phyloP scores from a whole-genome alignment of 768 basidiomycete genomes.

The Tricholoma hemisulphureum region DNA sequence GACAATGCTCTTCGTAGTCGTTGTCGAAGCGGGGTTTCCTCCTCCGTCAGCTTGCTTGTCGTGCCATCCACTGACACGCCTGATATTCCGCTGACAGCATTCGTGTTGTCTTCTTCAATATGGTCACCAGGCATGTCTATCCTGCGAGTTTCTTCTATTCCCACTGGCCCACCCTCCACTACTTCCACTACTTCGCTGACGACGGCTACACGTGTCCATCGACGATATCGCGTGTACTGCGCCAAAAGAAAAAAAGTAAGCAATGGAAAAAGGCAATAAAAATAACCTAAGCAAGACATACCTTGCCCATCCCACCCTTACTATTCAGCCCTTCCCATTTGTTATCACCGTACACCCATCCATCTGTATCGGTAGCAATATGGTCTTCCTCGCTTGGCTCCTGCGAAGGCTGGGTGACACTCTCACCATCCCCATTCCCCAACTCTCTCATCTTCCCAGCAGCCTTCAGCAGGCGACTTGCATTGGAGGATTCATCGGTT shows the following conservation, averaged over 20 bases:
- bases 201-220: conserved; percentile 84
- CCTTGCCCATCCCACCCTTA: conserved; percentile 86
- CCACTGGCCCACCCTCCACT: conserved; percentile 40
- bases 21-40: conserved; percentile 25
- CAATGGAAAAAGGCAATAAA: not conserved
- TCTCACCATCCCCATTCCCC: conserved; percentile 25
- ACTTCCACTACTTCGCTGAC: conserved; percentile 70
- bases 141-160: conserved; percentile 17
- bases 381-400: conserved; percentile 48
- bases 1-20: conserved; percentile 27
- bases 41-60: conserved; percentile 15
- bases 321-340: conserved; percentile 83
- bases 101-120: not conserved
- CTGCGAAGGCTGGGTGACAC: conserved; percentile 28
- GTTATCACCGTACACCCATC: conserved; percentile 94
- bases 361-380: conserved; percentile 71
- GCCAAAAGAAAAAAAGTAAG: no score
- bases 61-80: conserved; percentile 12
- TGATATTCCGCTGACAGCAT: not conserved
- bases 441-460: conserved; percentile 48
- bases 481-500: conserved; percentile 16
- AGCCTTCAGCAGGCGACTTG: conserved; percentile 51
- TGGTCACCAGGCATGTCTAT: not conserved
- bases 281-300: conserved; percentile 23
- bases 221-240: conserved; percentile 79